These are phyloP conservation scores for Kazachstania kunashirensis DNA, from an alignment of 805 yeast genomes.

Conservation along the genomic window DNA sequence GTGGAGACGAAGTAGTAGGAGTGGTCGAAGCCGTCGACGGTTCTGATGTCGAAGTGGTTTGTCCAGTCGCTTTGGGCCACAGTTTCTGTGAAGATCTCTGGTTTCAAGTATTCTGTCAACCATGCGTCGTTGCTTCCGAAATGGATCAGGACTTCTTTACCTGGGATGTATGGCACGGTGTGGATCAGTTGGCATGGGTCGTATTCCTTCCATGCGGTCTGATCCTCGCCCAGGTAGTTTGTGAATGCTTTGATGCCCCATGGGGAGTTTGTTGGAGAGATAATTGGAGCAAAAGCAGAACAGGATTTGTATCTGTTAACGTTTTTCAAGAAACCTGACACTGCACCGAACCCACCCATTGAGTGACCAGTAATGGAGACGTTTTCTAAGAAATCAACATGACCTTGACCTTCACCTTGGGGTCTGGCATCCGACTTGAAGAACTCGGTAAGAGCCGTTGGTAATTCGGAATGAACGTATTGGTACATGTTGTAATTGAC, in stretches of 20 bases:
- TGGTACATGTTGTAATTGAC: conserved; percentile 77
- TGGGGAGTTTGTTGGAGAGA: conserved; percentile 63
- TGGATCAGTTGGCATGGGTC: conserved; percentile 67
- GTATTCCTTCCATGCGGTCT: conserved; percentile 52
- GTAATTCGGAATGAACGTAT: conserved; percentile 69
- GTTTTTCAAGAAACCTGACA: conserved; percentile 55
- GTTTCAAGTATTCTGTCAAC: conserved; percentile 57
- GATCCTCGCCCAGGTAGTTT: conserved; percentile 59
- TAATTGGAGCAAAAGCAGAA: conserved; percentile 85
- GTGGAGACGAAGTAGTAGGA: conserved; percentile 77
- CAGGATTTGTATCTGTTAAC: conserved; percentile 60
- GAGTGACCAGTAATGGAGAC: conserved; percentile 90
- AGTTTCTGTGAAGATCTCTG: conserved; percentile 56
- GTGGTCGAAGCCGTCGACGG: conserved; percentile 83
- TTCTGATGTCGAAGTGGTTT: conserved; percentile 47
- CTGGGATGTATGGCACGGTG: conserved; percentile 35
- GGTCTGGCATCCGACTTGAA: conserved; percentile 18
- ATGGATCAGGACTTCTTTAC: conserved; percentile 66
- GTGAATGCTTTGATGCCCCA: conserved; percentile 87
- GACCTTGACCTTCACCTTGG: conserved; percentile 29
- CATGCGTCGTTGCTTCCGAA: conserved; percentile 76
- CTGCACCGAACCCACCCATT: conserved; percentile 96
- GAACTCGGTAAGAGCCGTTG: conserved; percentile 36
- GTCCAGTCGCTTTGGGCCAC: conserved; percentile 48
- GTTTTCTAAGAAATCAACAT: conserved; percentile 49